Evolutionary conservation across 2,329 filamentous ascomycete species (phyloP), one percentile per base, ranked within the genome.

Genomic region (Nigrospora osmanthi): DNA sequence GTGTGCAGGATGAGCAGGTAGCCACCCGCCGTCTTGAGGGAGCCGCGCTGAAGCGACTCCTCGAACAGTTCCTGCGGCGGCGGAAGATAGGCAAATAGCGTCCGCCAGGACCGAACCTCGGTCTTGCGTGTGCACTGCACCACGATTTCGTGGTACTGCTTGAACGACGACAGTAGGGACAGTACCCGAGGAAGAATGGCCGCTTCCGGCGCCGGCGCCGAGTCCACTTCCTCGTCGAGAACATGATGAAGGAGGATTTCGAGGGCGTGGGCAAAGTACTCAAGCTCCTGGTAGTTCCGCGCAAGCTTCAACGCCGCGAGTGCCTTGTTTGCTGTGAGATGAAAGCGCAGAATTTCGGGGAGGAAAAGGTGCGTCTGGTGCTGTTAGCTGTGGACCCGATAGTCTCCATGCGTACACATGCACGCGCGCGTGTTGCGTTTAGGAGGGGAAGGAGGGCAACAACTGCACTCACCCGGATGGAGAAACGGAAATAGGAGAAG

Each of bases 61-160:
- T 98, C 91, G 55, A 98, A 98, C 0, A 98, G 76, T 54, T 93
- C 87, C 56, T 89, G 85, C 4, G 91, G 88, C 1, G 91, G 88
- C 1, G 93, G 93, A 1, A 98, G 74, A 57, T 96, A 89, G 5
- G 83, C 81, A 63, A 98, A 98, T 1, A 98, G 73, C 1, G 93
- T 96, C 48, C 86, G 83, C 93, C 93, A 98, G 45, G 89, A 95
- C 35, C 91, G 82, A 9, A 95, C 82, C 60, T 98, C 93, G 0
- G 93, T 98, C 66, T 98, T 98, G 44, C 93, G 85, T 2, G 93
- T 96, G 66, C 93, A 98, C 66, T 95, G 93, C 16, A 98, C 85
- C 19, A 98, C 84, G 47, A 97, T 93, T 57, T 97, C 91, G 14
- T 97, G 81, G 58, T 96, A 98, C 47, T 89, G 81, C 45, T 83